Evolutionary conservation across 176 grass and related monocot species (phyloP), one percentile per base, ranked within the genome.

Genomic region (Phoenix dactylifera): DNA sequence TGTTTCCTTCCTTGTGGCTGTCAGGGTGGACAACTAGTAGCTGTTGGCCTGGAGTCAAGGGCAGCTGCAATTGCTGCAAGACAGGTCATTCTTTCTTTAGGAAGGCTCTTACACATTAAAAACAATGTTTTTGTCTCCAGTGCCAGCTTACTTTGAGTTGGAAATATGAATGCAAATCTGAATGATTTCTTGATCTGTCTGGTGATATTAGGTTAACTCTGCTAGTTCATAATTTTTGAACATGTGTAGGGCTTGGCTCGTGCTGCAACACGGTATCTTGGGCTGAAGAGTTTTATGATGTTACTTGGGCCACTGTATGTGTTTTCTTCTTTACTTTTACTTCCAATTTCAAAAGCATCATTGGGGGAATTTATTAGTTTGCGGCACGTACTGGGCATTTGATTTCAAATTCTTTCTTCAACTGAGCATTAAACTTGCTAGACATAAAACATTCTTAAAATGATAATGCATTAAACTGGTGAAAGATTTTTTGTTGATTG

Each of bases 221-320:
- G 35, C 35, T 44, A 14, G 2, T 44, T 44, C 9, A 12, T 44
- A 12, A 2, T 44, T 44, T 44, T 44, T 44, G 20, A 44, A 44
- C 7, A 14, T 44, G 35, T 12, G 35, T 14, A 44, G 93, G 87
- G 87, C 64, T 73, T 97, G 73, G 70, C 79, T 72, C 81, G 57
- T 65, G 93, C 93, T 57, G 79, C 87, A 16, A 77, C 83, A 18
- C 80, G 67, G 66, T 97, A 97, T 81, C 75, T 74, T 49, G 84
- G 84, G 51, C 81, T 97, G 57, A 80, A 78, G 74, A 97, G 81
- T 75, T 15, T 90, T 50, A 83, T 97, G 87, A 83, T 77, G 61
- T 68, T 97, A 63, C 65, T 97, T 76, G 93, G 93, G 75, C 87
- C 87, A 57, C 56, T 91, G 93, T 91, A 91, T 71, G 72, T 49